Evolutionary conservation across 768 basidiomycete species (phyloP), one percentile per base, ranked within the genome.

Genomic region (Bullera alba): DNA sequence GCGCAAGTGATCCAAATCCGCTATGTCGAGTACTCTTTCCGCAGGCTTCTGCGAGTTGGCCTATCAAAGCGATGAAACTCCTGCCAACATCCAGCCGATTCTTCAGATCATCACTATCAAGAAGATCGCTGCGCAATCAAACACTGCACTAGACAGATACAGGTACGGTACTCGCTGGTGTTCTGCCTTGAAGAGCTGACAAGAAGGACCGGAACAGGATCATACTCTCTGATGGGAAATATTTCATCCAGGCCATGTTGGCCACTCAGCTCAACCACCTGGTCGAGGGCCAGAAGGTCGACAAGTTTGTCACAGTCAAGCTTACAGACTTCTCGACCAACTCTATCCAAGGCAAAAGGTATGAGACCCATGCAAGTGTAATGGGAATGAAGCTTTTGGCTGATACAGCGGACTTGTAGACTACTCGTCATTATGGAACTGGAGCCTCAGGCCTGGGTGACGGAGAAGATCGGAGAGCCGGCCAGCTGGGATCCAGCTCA

Each of bases 161-260:
- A n/a, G n/a, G n/a, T n/a, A n/a, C n/a, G n/a, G n/a, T n/a, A n/a
- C n/a, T n/a, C n/a, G n/a, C n/a, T n/a, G n/a, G n/a, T n/a, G n/a
- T n/a, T n/a, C n/a, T n/a, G n/a, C n/a, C n/a, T n/a, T n/a, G n/a
- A n/a, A n/a, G n/a, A 16, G 1, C 7, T 21, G 22, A 22, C n/a
- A 8, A 25, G 52, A 28, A 39, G 38, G 12, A 12, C n/a, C n/a
- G n/a, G n/a, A n/a, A n/a, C 51, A 72, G 89, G 54, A 78, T 93
- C 53, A 87, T 96, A 72, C 76, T 96, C 34, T 93, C 90, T 0
- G 93, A 97, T 73, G 91, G 93, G 34, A 76, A 77, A 17, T 75
- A 86, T 58, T 95, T 86, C 70, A 77, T 86, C 42, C 95, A 96
- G 71, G 83, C 86, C 22, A 96, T 99, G 95, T 77, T 97, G 28